A percentile compares a stretch with the other conserved stretches of the same genome.
phyloP scores from a whole-genome alignment of 306 rosid genomes.

The Argentina anserina region DNA sequence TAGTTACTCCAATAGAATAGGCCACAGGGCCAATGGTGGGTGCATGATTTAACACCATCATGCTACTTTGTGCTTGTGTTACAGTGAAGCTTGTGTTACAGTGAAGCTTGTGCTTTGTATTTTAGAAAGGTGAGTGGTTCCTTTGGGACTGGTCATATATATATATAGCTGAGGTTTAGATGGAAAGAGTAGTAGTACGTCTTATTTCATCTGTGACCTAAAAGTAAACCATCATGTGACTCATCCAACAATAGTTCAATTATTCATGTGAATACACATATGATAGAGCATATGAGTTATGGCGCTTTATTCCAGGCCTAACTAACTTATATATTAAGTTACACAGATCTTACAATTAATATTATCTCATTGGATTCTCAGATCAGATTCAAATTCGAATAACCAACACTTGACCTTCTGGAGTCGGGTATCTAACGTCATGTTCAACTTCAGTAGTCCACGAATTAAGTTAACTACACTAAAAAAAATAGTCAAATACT shows the following conservation, averaged over 20 bases:
- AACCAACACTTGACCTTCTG: not conserved
- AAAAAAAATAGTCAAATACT: too few relatives aligned
- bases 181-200: not conserved
- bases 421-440: too few relatives aligned
- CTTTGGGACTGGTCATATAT: not conserved
- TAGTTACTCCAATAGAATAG: too few relatives aligned
- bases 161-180: not conserved
- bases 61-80: too few relatives aligned
- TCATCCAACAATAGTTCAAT: not conserved
- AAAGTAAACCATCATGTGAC: not conserved
- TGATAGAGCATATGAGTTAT: not conserved
- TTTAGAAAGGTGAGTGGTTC: not conserved
- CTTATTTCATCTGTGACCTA: not conserved
- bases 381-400: not conserved
- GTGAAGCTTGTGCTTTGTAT: constrained; percentile 11
- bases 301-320: not conserved
- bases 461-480: too few relatives aligned
- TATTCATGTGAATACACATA: not conserved
- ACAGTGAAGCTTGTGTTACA: not conserved
- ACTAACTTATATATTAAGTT: not conserved
- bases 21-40: too few relatives aligned
- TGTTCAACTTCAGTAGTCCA: too few relatives aligned
- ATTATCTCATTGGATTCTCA: not conserved
- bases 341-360: not conserved
- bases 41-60: too few relatives aligned